phyloP scores from a whole-genome alignment of 169 alveolate species.

The Eimeria tenella region DNA sequence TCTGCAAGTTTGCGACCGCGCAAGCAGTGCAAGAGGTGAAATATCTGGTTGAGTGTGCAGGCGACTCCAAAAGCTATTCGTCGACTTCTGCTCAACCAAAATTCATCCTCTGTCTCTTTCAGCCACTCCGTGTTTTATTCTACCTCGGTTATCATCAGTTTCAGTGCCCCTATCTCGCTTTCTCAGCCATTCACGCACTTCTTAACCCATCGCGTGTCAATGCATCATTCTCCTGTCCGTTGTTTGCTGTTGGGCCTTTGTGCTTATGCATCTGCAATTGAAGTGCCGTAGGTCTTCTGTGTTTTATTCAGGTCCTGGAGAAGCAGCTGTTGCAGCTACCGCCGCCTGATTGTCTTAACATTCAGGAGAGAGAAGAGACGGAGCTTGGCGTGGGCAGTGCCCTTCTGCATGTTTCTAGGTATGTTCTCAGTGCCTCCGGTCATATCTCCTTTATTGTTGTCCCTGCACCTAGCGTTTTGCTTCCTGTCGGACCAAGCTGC shows the following conservation, averaged over 20 bases:
- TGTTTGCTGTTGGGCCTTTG: neutral
- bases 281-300: neutral
- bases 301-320: conserved; percentile 44
- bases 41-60: neutral
- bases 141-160: neutral
- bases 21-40: conserved; percentile 63
- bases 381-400: conserved; percentile 64
- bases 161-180: neutral
- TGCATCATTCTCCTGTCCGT: neutral
- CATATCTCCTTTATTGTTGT: neutral
- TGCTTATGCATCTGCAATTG: neutral
- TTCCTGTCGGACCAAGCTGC: neutral
- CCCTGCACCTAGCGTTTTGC: neutral
- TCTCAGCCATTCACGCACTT: too few relatives aligned
- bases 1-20: conserved; percentile 58
- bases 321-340: conserved; percentile 74
- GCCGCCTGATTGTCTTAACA: conserved; percentile 45
- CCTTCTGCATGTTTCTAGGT: conserved; percentile 71
- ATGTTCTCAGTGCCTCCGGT: neutral
- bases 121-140: neutral
- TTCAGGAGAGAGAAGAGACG: conserved; percentile 36
- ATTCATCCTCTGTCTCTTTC: neutral
- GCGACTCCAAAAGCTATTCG: neutral
- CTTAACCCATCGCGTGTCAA: neutral
- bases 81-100: neutral